phyloP scores from a whole-genome alignment of 2,329 filamentous ascomycete genomes.

The Trichothecium sympodiale region DNA sequence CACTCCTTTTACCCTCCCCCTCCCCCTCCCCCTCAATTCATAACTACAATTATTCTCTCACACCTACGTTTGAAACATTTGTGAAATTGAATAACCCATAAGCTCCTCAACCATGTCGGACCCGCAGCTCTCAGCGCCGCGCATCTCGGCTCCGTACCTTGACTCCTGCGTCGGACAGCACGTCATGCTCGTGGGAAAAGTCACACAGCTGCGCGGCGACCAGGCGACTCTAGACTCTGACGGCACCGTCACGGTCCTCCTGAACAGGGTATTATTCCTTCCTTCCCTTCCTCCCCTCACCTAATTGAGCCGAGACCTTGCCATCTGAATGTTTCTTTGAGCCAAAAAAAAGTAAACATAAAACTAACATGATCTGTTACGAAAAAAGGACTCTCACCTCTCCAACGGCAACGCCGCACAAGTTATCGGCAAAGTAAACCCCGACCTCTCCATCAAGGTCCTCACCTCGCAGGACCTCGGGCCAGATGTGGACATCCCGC shows the following conservation, averaged over 20 bases:
- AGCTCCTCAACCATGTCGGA: too few relatives aligned
- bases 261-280: constrained; percentile 51
- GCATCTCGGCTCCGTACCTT: constrained; percentile 72
- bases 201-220: constrained; percentile 71
- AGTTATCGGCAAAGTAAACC: constrained; percentile 69
- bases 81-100: constrained; percentile 8
- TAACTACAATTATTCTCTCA: too few relatives aligned
- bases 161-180: constrained; percentile 62
- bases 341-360: constrained; percentile 2
- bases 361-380: constrained; percentile 1
- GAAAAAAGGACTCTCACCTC: constrained; percentile 55
- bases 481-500: constrained; percentile 55
- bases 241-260: constrained; percentile 60
- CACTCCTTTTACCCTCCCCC: not conserved
- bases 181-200: constrained; percentile 78
- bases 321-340: too few relatives aligned
- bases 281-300: not conserved
- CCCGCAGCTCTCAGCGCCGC: constrained; percentile 55
- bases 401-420: constrained; percentile 60
- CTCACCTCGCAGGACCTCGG: constrained; percentile 62
- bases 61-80: not conserved
- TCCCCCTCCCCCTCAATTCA: not conserved
- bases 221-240: constrained; percentile 70
- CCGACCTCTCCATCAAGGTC: constrained; percentile 61
- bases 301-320: not conserved